These are phyloP conservation scores for Leucosporidium scottii DNA, from an alignment of 768 basidiomycete species.

Conservation along the genomic window DNA sequence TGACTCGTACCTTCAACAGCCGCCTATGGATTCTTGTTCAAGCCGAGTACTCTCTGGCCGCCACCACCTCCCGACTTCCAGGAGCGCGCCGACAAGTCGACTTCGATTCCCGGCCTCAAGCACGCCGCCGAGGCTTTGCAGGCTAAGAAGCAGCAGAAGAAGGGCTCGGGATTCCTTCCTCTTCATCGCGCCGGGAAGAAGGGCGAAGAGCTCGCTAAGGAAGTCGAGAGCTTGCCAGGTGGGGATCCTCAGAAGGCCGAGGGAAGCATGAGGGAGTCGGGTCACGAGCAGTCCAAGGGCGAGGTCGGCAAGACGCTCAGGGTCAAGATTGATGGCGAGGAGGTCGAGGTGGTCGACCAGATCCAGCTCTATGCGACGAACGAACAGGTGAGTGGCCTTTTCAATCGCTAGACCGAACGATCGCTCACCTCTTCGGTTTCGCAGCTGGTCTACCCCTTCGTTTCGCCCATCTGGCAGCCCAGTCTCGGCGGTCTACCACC, in stretches of 20 bases:
- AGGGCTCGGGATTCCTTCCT: not conserved
- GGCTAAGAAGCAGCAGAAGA: no score
- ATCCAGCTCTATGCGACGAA: constrained; percentile 84
- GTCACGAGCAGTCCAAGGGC: constrained; percentile 10
- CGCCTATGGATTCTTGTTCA: constrained; percentile 45
- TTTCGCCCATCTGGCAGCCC: constrained; percentile 63
- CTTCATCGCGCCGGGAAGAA: constrained; percentile 14
- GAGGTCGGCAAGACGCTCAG: constrained; percentile 22
- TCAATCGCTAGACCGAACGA: constrained; percentile 36
- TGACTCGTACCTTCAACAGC: constrained; percentile 16
- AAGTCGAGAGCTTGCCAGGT: constrained; percentile 5
- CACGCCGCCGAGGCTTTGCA: constrained; percentile 2
- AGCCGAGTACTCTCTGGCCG: constrained; percentile 44
- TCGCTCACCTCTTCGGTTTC: constrained; percentile 11
- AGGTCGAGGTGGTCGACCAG: constrained; percentile 42
- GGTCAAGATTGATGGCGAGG: constrained; percentile 42
- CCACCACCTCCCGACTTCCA: constrained; percentile 42
- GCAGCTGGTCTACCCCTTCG: constrained; percentile 60
- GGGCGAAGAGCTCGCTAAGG: constrained; percentile 16
- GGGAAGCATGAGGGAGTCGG: not conserved
- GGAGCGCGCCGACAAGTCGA: constrained; percentile 29
- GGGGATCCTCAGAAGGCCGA: constrained; percentile 17
- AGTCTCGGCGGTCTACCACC: constrained; percentile 90
- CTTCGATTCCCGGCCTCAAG: constrained; percentile 22
- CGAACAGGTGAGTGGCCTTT: constrained; percentile 47